Evolutionary conservation across 345 rosid genomes (phyloP).

Genomic region (Erodium maritimum): DNA sequence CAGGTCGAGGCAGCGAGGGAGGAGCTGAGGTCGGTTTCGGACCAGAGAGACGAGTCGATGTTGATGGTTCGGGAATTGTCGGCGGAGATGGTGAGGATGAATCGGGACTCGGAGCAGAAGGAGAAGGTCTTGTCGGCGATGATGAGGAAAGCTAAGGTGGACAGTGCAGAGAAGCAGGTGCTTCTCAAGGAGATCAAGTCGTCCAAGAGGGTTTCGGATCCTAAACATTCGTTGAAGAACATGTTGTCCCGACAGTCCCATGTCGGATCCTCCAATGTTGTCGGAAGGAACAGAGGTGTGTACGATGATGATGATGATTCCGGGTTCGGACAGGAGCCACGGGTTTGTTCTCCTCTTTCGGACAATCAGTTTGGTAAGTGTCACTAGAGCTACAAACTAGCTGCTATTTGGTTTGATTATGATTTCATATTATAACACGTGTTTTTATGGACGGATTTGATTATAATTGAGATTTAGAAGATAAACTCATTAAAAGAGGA

Average conservation of each 20-base stretch:
- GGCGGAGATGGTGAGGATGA: conserved; percentile 43
- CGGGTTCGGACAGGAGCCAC: conserved; percentile 26
- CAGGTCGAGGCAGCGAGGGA: conserved; percentile 48
- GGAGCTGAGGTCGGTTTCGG: conserved; percentile 40
- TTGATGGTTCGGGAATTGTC: conserved; percentile 44
- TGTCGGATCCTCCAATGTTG: conserved; percentile 19
- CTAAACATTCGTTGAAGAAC: conserved; percentile 58
- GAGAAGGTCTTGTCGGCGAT: conserved; percentile 65
- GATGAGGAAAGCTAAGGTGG: conserved; percentile 69
- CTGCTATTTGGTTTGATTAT: background rate
- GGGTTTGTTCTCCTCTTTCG: conserved; percentile 23
- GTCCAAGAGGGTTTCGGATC: conserved; percentile 42
- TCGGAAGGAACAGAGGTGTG: conserved; percentile 27
- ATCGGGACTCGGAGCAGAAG: conserved; percentile 67
- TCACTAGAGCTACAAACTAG: conserved; percentile 32
- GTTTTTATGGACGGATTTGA: background rate
- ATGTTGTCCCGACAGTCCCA: conserved; percentile 48
- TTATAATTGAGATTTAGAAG: background rate
- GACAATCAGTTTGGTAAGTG: background rate
- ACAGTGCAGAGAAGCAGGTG: conserved; percentile 54
- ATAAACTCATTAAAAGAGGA: too few species aligned
- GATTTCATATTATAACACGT: too few species aligned
- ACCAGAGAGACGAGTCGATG: conserved; percentile 49
- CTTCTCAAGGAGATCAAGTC: conserved; percentile 52
- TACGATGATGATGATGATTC: conserved; percentile 16